These are phyloP conservation scores for Phytophthora colocasiae DNA, from an alignment of 352 stramenopile species.

Conservation along the genomic window DNA sequence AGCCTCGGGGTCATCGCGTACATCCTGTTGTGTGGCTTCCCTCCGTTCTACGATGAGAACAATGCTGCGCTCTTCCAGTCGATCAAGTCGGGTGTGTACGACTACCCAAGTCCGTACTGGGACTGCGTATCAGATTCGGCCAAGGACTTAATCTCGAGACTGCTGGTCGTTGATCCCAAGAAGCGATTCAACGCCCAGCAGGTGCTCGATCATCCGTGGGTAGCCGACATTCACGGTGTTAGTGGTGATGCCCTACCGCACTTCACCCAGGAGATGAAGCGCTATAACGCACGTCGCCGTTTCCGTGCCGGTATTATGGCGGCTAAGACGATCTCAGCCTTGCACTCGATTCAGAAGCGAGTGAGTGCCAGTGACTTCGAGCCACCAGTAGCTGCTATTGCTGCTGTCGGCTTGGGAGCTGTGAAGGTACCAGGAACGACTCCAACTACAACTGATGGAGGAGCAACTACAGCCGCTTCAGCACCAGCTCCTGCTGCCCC, in stretches of 20 bases:
- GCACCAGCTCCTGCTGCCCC: conserved; percentile 1
- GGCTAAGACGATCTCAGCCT: conserved; percentile 70
- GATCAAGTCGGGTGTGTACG: conserved; percentile 92
- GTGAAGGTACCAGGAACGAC: conserved; percentile 5
- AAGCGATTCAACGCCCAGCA: conserved; percentile 90
- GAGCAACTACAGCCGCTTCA: neutral
- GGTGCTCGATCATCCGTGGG: conserved; percentile 87
- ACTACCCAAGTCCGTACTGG: conserved; percentile 96
- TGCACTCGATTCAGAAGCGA: conserved; percentile 58
- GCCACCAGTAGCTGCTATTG: conserved; percentile 24
- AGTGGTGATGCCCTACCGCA: conserved; percentile 81
- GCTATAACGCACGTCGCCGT: conserved; percentile 83
- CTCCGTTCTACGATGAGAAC: conserved; percentile 97
- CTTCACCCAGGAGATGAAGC: conserved; percentile 92
- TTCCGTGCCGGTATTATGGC: conserved; percentile 86
- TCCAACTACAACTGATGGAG: conserved; percentile 9
- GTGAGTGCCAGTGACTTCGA: conserved; percentile 47
- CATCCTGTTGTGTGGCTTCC: conserved; percentile 93
- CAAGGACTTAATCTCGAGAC: conserved; percentile 92
- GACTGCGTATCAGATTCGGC: conserved; percentile 90
- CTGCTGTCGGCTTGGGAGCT: conserved; percentile 17
- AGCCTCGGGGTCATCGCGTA: conserved; percentile 98
- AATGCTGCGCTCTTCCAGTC: conserved; percentile 89
- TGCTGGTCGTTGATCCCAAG: conserved; percentile 92
- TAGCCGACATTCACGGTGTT: conserved; percentile 79